A percentile compares a stretch with the other conserved stretches of the same genome.
These are phyloP conservation scores for Priceomyces carsonii DNA, from an alignment of 805 yeast genomes.

Conservation along the genomic window DNA sequence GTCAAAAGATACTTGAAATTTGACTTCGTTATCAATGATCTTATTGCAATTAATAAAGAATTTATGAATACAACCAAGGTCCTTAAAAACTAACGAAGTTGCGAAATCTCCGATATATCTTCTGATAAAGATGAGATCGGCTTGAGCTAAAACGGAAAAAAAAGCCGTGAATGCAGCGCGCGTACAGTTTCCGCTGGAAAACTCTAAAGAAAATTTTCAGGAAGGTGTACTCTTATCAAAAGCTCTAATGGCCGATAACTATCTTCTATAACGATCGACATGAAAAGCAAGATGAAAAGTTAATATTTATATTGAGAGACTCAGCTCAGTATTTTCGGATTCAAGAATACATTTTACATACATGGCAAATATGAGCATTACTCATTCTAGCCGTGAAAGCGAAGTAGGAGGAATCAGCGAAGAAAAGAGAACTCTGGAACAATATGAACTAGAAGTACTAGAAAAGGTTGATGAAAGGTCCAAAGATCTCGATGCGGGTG, in stretches of 20 bases:
- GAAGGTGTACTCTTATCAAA: too few relatives aligned
- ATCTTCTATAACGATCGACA: too few relatives aligned
- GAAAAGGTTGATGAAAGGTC: slow-evolving; percentile 1
- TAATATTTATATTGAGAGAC: too few relatives aligned
- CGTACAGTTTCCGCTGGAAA: not conserved
- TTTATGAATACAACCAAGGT: not conserved
- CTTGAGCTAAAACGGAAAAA: slow-evolving; percentile 1
- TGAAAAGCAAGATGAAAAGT: too few relatives aligned
- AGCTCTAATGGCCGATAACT: too few relatives aligned
- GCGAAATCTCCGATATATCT: not conserved
- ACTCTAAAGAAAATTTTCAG: not conserved
- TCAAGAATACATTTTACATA: not conserved
- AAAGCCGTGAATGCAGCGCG: not conserved
- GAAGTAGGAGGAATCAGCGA: slow-evolving; percentile 1
- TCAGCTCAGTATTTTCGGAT: too few relatives aligned
- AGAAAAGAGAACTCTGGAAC: not conserved
- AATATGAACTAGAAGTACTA: not conserved
- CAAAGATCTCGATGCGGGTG: slow-evolving; percentile 19
- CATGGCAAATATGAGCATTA: not conserved
- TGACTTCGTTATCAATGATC: not conserved
- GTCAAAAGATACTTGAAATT: too few relatives aligned
- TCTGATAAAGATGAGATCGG: too few relatives aligned
- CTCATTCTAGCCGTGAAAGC: not conserved
- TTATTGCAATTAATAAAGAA: not conserved
- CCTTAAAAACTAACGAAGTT: too few relatives aligned